Evolutionary conservation across 345 rosid genomes (phyloP).

Genomic region (Noccaea caerulescens): DNA sequence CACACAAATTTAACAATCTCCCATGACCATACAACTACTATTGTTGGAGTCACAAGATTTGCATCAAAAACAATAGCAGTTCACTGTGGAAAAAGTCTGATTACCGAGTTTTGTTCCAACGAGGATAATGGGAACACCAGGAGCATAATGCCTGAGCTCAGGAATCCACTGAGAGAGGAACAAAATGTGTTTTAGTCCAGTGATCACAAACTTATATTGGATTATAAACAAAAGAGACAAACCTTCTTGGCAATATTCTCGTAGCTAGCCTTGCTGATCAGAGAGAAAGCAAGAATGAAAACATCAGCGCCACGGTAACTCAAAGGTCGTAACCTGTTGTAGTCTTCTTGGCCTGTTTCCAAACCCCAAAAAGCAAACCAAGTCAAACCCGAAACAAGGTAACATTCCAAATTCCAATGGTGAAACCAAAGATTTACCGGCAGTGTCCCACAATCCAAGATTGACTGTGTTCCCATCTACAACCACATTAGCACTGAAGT

Average conservation of each 20-base stretch:
- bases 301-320: slow-evolving; percentile 95
- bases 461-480: slow-evolving; percentile 94
- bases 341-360: slow-evolving; percentile 87
- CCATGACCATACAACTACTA: neutral
- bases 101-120: slow-evolving; percentile 94
- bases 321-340: slow-evolving; percentile 81
- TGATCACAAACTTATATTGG: neutral
- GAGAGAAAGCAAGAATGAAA: slow-evolving; percentile 92
- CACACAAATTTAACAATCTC: neutral
- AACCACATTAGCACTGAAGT: slow-evolving; percentile 97
- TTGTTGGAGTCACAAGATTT: neutral
- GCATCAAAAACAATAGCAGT: slow-evolving; percentile 18
- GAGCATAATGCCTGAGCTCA: slow-evolving; percentile 88
- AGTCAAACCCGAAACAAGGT: slow-evolving; percentile 21
- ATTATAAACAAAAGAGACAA: neutral
- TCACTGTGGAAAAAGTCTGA: neutral
- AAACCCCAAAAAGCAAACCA: slow-evolving; percentile 10
- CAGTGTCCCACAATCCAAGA: slow-evolving; percentile 95
- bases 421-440: slow-evolving; percentile 60
- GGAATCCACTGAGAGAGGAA: slow-evolving; percentile 81
- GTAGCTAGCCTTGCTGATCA: slow-evolving; percentile 98
- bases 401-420: neutral
- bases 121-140: slow-evolving; percentile 82
- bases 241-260: slow-evolving; percentile 97
- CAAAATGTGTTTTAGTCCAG: slow-evolving; percentile 8